Conservation (phyloP, 257 asterid genomes). For the Plantago major region DNA sequence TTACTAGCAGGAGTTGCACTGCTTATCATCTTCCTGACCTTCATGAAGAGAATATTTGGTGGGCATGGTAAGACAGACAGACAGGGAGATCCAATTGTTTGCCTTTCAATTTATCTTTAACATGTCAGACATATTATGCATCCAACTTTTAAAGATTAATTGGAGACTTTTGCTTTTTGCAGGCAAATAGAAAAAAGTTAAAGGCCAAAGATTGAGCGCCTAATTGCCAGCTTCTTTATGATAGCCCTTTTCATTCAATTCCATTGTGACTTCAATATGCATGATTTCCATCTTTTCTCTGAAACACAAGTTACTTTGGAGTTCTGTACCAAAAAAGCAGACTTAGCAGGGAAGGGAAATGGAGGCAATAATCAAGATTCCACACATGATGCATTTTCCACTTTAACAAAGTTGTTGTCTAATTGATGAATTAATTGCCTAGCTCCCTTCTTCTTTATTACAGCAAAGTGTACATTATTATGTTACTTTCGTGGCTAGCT, state of each 20-base stretch:
- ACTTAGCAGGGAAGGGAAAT: conserved; percentile 16
- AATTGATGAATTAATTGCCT: conserved; percentile 20
- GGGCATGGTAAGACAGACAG: conserved; percentile 39
- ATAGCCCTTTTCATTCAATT: conserved; percentile 22
- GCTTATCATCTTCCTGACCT: conserved; percentile 72
- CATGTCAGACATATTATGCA: not conserved
- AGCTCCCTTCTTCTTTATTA: conserved; percentile 20
- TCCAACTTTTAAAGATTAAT: not conserved
- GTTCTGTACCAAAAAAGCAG: conserved; percentile 19
- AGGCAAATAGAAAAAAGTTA: conserved; percentile 51
- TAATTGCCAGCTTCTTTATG: conserved; percentile 8
- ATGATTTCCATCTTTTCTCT: conserved; percentile 22
- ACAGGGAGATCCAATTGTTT: too few species aligned
- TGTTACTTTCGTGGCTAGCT: not conserved
- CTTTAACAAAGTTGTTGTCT: conserved; percentile 24
- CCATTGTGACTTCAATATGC: conserved; percentile 27
- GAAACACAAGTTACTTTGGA: conserved; percentile 18
- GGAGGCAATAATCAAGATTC: conserved; percentile 22
- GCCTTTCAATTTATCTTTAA: not conserved
- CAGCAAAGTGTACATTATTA: not conserved
- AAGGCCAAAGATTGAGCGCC: conserved; percentile 8
- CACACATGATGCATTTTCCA: conserved; percentile 26
- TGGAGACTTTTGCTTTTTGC: conserved; percentile 33
- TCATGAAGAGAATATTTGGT: conserved; percentile 51
- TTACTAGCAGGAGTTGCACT: conserved; percentile 76